Conservation (phyloP, 345 rosid genomes). For the Salix dunnii region DNA sequence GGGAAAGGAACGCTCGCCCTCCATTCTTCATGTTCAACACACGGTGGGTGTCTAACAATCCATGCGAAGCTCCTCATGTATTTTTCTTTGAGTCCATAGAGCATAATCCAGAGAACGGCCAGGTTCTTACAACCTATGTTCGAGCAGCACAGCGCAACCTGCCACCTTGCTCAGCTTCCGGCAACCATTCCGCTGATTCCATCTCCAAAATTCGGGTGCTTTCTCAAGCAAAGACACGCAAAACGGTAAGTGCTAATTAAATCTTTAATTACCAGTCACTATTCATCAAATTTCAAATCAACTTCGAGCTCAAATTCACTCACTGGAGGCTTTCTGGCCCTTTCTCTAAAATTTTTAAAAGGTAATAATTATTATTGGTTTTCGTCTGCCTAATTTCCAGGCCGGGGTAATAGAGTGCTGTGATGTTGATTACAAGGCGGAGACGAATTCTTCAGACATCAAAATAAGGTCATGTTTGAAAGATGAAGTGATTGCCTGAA, state of each 20-base stretch:
- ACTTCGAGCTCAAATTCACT: too few relatives aligned
- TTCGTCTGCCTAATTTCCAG: conserved; percentile 22
- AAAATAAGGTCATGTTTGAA: conserved; percentile 45
- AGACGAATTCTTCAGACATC: conserved; percentile 29
- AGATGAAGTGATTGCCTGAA: conserved; percentile 49
- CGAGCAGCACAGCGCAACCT: conserved; percentile 20
- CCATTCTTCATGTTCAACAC: conserved; percentile 57
- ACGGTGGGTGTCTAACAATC: conserved; percentile 19
- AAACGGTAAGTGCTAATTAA: conserved; percentile 28
- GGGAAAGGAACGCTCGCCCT: conserved; percentile 21
- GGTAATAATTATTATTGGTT: neutral
- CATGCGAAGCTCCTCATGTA: conserved; percentile 60
- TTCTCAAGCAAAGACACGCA: conserved; percentile 31
- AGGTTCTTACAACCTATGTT: conserved; percentile 37
- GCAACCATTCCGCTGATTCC: conserved; percentile 47
- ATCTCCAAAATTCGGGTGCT: conserved; percentile 43
- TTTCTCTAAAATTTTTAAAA: too few relatives aligned
- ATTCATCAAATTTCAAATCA: too few relatives aligned
- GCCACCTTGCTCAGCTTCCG: conserved; percentile 37
- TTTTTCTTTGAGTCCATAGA: conserved; percentile 56
- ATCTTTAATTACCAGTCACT: too few relatives aligned
- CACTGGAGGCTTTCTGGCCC: too few relatives aligned
- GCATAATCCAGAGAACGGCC: conserved; percentile 6
- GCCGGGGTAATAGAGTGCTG: conserved; percentile 57
- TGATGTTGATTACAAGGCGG: conserved; percentile 33